Evolutionary conservation across 768 basidiomycete genomes (phyloP).

Genomic region (Leccinum uliginosum): DNA sequence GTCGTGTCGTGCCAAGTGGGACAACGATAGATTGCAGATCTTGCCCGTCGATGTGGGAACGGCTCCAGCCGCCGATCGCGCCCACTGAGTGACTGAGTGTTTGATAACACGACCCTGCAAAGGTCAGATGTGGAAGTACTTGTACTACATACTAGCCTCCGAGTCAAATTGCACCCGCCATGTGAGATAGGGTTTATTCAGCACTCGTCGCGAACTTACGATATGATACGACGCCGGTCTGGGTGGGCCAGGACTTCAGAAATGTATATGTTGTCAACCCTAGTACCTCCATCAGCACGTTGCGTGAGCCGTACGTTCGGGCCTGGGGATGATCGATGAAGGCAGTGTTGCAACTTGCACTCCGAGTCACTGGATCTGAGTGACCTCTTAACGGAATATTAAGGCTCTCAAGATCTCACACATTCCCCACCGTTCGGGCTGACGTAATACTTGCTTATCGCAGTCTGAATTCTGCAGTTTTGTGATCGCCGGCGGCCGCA

Average conservation of each 20-base stretch:
- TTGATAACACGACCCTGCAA: not conserved
- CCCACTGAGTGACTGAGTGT: too few species aligned
- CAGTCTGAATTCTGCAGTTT: too few species aligned
- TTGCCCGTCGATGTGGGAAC: slow-evolving; percentile 39
- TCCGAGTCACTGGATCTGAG: not conserved
- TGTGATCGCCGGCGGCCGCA: too few species aligned
- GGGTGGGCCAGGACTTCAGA: not conserved
- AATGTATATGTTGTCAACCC: not conserved
- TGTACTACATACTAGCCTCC: not conserved
- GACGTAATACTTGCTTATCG: too few species aligned
- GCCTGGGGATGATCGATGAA: too few species aligned
- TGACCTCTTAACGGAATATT: too few species aligned
- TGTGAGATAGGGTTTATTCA: not conserved
- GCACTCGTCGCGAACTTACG: not conserved
- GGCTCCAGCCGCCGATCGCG: slow-evolving; percentile 1
- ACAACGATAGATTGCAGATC: slow-evolving; percentile 49
- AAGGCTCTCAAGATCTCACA: too few species aligned
- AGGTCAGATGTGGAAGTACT: not conserved
- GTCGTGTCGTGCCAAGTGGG: slow-evolving; percentile 42
- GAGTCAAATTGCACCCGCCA: not conserved
- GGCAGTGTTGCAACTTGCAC: not conserved
- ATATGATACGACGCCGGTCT: not conserved
- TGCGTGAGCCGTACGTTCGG: not conserved
- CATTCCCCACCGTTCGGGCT: too few species aligned
- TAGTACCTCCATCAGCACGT: slow-evolving; percentile 7